Conservation (phyloP, 164 flowering plant genomes). For the Houttuynia cordata region DNA sequence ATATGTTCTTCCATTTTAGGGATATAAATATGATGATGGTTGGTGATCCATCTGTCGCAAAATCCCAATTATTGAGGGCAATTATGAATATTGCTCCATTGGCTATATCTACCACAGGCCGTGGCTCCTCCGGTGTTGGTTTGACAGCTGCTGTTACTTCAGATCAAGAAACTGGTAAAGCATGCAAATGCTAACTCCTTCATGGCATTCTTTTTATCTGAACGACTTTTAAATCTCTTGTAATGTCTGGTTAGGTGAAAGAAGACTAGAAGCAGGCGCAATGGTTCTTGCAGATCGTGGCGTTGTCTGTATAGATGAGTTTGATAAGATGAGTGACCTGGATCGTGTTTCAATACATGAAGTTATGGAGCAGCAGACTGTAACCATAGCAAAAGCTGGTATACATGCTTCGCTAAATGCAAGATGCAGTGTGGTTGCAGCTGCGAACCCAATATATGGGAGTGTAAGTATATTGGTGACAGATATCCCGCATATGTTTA, state of each 20-base stretch:
- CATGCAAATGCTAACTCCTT: background rate
- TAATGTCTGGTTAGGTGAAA: constrained; percentile 52
- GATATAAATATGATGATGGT: constrained; percentile 99
- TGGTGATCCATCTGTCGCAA: constrained; percentile 99
- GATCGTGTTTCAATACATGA: constrained; percentile 99
- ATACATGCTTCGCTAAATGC: constrained; percentile 98
- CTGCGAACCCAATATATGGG: constrained; percentile 99
- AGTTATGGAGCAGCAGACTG: constrained; percentile 99
- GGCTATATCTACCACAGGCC: constrained; percentile 98
- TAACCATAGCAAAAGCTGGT: constrained; percentile 99
- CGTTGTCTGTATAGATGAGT: constrained; percentile 96
- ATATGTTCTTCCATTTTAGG: constrained; percentile 22
- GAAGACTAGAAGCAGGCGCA: constrained; percentile 98
- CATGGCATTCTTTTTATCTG: background rate
- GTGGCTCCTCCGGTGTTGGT: constrained; percentile 99
- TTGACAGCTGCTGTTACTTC: constrained; percentile 99
- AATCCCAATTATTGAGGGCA: constrained; percentile 93
- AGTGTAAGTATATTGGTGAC: constrained; percentile 43
- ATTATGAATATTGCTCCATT: constrained; percentile 97
- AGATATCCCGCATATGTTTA: background rate
- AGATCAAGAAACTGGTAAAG: constrained; percentile 94
- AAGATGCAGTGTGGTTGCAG: constrained; percentile 98
- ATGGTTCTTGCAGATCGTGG: constrained; percentile 99
- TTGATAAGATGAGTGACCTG: constrained; percentile 98
- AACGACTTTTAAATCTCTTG: background rate